phyloP scores from a whole-genome alignment of 805 yeast species.

The Helenozyma rhizophorensis region DNA sequence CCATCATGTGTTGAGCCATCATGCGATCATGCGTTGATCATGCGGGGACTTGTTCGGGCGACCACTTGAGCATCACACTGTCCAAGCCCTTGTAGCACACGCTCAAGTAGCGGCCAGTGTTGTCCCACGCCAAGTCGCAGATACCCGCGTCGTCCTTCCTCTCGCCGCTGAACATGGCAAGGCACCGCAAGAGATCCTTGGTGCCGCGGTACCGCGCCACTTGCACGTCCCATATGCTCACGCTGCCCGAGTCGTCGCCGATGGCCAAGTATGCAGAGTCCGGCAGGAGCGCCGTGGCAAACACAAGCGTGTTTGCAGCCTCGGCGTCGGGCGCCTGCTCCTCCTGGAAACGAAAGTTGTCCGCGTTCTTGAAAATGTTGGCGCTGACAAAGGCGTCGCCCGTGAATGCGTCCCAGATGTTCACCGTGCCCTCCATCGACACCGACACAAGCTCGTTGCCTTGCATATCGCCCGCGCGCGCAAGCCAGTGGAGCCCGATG shows the following conservation, averaged over 20 bases:
- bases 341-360: conserved; percentile 18
- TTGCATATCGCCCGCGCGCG: conserved; percentile 13
- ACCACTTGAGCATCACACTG: conserved; percentile 14
- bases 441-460: conserved; percentile 25
- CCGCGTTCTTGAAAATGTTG: conserved; percentile 23
- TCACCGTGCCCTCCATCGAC: conserved; percentile 67
- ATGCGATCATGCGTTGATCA: too few species aligned
- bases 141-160: conserved; percentile 21
- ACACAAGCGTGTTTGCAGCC: conserved; percentile 47
- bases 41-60: too few species aligned
- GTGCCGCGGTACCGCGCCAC: conserved; percentile 8
- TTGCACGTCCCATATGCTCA: conserved; percentile 48
- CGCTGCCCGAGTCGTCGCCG: conserved; percentile 62
- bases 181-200: conserved; percentile 20
- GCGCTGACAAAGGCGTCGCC: conserved; percentile 36
- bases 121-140: conserved; percentile 38
- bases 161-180: conserved; percentile 16
- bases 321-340: conserved; percentile 5
- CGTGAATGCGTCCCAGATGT: conserved; percentile 60
- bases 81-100: conserved; percentile 33
- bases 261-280: conserved; percentile 48
- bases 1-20: too few species aligned
- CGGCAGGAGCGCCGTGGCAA: conserved; percentile 50
- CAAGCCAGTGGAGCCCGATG: conserved; percentile 54
- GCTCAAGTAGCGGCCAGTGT: conserved; percentile 19